Percentiles rank a stretch among this genome's conserved stretches.
phyloP scores from a whole-genome alignment of 768 basidiomycete genomes.

The Agaricus bisporus region DNA sequence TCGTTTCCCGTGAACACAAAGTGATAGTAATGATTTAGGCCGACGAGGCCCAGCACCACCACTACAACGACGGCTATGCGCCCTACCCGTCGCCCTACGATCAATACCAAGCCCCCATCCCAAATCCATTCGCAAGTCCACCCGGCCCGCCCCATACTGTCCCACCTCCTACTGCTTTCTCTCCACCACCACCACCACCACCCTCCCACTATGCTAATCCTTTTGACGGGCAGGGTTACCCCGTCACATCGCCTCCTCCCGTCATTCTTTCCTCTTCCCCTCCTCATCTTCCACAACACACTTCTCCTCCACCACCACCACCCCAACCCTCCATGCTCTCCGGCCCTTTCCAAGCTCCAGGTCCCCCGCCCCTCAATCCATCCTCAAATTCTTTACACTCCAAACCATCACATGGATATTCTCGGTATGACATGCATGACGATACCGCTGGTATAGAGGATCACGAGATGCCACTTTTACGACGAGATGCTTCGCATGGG shows the following conservation, averaged over 20 bases:
- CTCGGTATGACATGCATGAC: conserved; percentile 36
- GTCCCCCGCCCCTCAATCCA: conserved; percentile 12
- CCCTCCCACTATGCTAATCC: conserved; percentile 19
- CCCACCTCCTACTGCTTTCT: conserved; percentile 18
- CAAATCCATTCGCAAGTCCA: conserved; percentile 32
- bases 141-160: conserved; percentile 19
- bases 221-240: conserved; percentile 10
- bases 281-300: conserved; percentile 8
- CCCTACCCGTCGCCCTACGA: conserved; percentile 37
- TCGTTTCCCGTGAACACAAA: background rate
- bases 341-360: conserved; percentile 9
- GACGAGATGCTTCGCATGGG: conserved; percentile 32
- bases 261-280: conserved; percentile 15
- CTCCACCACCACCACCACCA: conserved; percentile 14
- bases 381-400: conserved; percentile 1
- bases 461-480: conserved; percentile 58
- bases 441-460: conserved; percentile 29
- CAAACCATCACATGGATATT: conserved; percentile 9
- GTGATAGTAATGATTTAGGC: conserved; percentile 30
- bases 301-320: conserved; percentile 12
- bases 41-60: conserved; percentile 56
- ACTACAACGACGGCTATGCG: conserved; percentile 64
- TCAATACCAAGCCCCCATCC: conserved; percentile 22
- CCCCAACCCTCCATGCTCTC: conserved; percentile 4
- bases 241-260: conserved; percentile 14